phyloP scores from a whole-genome alignment of 2,329 filamentous ascomycete genomes.

The Cyclaneusma minus region DNA sequence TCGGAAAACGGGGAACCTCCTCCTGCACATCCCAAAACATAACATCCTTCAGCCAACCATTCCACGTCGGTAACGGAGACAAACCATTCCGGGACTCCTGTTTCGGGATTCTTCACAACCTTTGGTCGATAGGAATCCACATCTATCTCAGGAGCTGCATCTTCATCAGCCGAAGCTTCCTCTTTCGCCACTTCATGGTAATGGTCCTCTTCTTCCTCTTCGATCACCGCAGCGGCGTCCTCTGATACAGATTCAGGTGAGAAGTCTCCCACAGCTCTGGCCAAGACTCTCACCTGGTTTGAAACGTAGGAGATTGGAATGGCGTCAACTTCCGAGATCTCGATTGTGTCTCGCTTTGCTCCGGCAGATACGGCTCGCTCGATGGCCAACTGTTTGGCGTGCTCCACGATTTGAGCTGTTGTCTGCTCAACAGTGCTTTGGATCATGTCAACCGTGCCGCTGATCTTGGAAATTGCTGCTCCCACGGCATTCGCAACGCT shows the following conservation, averaged over 20 bases:
- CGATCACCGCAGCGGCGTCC: constrained; percentile 12
- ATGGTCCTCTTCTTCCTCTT: constrained; percentile 9
- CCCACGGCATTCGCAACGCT: constrained; percentile 43
- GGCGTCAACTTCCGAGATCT: constrained; percentile 8
- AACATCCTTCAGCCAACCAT: constrained; percentile 29
- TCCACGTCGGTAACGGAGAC: constrained; percentile 27
- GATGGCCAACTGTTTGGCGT: constrained; percentile 6
- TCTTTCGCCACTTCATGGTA: constrained; percentile 6
- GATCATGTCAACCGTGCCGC: constrained; percentile 12
- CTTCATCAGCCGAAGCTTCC: constrained; percentile 3
- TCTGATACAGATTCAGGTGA: constrained; percentile 7
- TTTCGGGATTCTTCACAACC: constrained; percentile 17
- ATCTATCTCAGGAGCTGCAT: constrained; percentile 13
- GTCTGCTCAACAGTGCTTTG: constrained; percentile 7
- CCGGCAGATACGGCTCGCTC: constrained; percentile 9
- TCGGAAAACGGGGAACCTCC: constrained; percentile 29
- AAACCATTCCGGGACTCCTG: constrained; percentile 21
- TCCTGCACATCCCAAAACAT: constrained; percentile 30
- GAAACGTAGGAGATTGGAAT: constrained; percentile 10
- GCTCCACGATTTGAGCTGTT: constrained; percentile 7
- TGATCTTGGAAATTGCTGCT: constrained; percentile 26
- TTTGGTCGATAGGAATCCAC: constrained; percentile 23
- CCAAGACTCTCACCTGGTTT: constrained; percentile 20
- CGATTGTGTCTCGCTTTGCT: constrained; percentile 8
- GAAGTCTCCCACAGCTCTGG: constrained; percentile 22